phyloP scores from a whole-genome alignment of 257 asterid species.

The Solanum tarapatanum region DNA sequence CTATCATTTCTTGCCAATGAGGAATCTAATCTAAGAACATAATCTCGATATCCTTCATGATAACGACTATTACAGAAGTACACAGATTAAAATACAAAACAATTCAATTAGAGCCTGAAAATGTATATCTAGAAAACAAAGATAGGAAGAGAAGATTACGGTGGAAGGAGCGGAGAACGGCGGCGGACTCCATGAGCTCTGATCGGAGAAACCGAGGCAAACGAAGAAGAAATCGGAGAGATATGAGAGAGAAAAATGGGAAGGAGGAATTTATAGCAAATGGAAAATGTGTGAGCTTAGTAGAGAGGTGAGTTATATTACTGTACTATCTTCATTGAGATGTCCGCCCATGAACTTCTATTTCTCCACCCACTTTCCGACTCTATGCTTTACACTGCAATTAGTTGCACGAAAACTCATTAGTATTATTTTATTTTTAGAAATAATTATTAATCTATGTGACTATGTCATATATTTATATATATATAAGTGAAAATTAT shows the following conservation, averaged over 20 bases:
- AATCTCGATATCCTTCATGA: neutral
- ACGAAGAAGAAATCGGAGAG: neutral
- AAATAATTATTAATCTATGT: too few species aligned
- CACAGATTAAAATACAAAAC: neutral
- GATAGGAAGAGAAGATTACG: conserved; percentile 22
- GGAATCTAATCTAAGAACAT: neutral
- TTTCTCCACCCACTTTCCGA: conserved; percentile 42
- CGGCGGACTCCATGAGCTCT: conserved; percentile 54
- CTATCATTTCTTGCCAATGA: neutral
- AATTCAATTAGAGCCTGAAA: neutral
- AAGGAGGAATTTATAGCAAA: conserved; percentile 11
- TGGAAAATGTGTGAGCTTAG: neutral
- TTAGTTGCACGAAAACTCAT: neutral
- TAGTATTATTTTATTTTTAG: neutral
- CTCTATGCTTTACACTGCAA: neutral
- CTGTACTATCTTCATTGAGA: conserved; percentile 24
- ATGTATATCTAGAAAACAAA: neutral
- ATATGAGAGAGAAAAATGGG: neutral
- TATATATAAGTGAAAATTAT: too few species aligned
- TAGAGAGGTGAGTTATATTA: neutral
- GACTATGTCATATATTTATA: neutral
- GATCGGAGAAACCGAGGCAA: conserved; percentile 8
- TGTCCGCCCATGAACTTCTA: conserved; percentile 51
- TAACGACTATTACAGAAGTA: neutral
- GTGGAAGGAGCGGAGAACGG: conserved; percentile 60